Base-by-base conservation (phyloP, 1,284 basidiomycete species). In the Heterobasidion irregulare region DNA sequence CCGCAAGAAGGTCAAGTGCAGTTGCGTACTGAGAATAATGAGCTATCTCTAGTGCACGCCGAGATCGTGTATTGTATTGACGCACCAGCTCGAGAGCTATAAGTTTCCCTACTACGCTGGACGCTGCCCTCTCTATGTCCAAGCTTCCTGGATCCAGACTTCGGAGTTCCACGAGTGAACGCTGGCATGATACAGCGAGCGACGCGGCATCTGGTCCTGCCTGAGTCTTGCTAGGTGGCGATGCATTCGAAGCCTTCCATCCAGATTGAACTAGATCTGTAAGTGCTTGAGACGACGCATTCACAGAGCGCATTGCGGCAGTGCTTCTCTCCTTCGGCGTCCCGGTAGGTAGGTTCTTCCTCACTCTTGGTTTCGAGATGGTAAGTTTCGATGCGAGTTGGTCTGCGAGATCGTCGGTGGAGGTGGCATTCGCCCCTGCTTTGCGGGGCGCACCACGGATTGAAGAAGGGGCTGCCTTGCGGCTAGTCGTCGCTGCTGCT, bases 51-150 rank as follows among this genome's bases (percentile, higher is more conserved):
- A 47, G 48, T 51, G 56, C 33, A 47, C 62, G 53, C 26, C 7
- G 47, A 45, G 53, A 13, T 41, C 26, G 26, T 26, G 18, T 18
- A 51, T 52, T 33, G 43, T 50, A 59, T 50, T 26, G 33, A 70
- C 82, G 56, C 63, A 88, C 85, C 79, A 85, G 72, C 59, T 87
- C 84, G 50, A 89, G 65, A 33, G 75, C 63, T 15, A 89, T 70
- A 0, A 90, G 67, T 64, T 88, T 89, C 9, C 78, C 81, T 6
- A 80, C 64, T 4, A 89, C 68, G 58, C 81, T 84, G 52, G 76
- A 76, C 1, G 84, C 86, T 0, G 85, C 86, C 44, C 84, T 75
- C 66, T 91, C 89, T 2, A 89, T 75, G 61, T 90, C 84, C 15
- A 86, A n/a, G 57, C 78, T 76, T 2, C 68, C 70, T 0, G 75